A percentile compares a stretch with the other conserved stretches of the same genome.
These are phyloP conservation scores for Beta corolliflora DNA, from an alignment of 179 eudicot species.

Conservation along the genomic window DNA sequence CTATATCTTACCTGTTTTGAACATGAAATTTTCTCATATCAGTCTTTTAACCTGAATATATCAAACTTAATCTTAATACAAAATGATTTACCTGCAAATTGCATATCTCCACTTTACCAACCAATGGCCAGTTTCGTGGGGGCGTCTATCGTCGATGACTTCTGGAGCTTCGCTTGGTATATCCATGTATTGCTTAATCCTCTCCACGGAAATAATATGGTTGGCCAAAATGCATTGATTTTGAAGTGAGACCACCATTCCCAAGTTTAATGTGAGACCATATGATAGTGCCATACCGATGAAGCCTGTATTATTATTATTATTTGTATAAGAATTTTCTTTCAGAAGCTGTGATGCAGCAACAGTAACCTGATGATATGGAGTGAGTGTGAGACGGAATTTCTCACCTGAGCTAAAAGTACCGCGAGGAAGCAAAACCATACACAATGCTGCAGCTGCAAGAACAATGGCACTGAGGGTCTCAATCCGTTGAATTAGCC, in stretches of 20 bases:
- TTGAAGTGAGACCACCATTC: constrained; percentile 62
- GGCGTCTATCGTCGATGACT: constrained; percentile 58
- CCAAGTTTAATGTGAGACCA: constrained; percentile 66
- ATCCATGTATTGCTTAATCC: constrained; percentile 77
- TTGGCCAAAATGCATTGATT: constrained; percentile 70
- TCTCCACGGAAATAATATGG: constrained; percentile 71
- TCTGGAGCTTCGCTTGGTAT: constrained; percentile 85
- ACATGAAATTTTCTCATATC: neutral
- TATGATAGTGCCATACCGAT: constrained; percentile 84
- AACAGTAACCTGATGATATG: neutral
- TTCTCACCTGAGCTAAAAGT: constrained; percentile 71
- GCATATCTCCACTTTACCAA: constrained; percentile 75
- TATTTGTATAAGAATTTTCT: neutral
- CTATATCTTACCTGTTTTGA: constrained; percentile 72
- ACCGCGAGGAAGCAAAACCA: constrained; percentile 84
- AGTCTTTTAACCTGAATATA: neutral
- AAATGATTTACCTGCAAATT: constrained; percentile 53
- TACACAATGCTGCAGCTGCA: constrained; percentile 65
- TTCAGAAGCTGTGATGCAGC: neutral
- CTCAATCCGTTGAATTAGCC: constrained; percentile 83
- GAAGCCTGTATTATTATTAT: constrained; percentile 67
- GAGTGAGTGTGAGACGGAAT: neutral
- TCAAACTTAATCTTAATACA: neutral
- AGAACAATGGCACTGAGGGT: constrained; percentile 60
- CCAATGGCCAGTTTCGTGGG: constrained; percentile 67